A percentile compares a stretch with the other conserved stretches of the same genome.
Evolutionary conservation across 192 early-diverging fungal species (phyloP).

Genomic region (Spizellomyces punctatus): DNA sequence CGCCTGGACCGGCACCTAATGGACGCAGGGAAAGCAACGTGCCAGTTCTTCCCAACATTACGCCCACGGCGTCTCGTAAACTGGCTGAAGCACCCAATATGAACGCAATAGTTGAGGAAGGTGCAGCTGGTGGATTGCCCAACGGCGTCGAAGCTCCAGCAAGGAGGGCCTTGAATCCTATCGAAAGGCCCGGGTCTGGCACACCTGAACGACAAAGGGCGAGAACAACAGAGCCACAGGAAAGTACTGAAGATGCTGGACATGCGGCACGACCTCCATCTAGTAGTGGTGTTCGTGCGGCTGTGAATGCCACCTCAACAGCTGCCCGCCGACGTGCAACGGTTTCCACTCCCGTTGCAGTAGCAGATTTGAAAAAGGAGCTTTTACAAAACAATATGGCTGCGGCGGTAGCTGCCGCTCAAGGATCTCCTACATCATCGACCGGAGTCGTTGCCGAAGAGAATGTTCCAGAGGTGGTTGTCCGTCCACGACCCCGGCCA

Average conservation of each 20-base stretch:
- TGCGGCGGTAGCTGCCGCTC: conserved; percentile 8
- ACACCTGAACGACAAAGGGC: conserved; percentile 10
- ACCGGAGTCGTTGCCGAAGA: neutral
- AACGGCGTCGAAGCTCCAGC: neutral
- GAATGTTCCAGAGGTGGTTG: conserved; percentile 16
- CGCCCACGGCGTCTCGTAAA: conserved; percentile 24
- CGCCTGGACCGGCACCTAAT: neutral
- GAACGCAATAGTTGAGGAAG: conserved; percentile 33
- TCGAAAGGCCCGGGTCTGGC: conserved; percentile 20
- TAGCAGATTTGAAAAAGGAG: conserved; percentile 39
- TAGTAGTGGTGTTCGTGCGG: neutral
- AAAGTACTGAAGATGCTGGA: neutral
- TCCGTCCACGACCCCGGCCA: conserved; percentile 25
- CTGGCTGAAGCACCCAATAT: conserved; percentile 30
- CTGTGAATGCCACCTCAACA: conserved; percentile 19
- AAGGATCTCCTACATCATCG: conserved; percentile 5
- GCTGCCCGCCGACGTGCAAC: conserved; percentile 29
- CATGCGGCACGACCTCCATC: conserved; percentile 15
- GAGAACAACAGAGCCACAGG: conserved; percentile 4
- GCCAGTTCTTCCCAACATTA: conserved; percentile 36
- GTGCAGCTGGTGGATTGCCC: conserved; percentile 16
- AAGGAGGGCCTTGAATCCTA: conserved; percentile 13
- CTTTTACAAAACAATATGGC: conserved; percentile 26
- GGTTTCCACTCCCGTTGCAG: conserved; percentile 37
- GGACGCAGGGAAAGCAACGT: conserved; percentile 10